A percentile compares a stretch with the other conserved stretches of the same genome.
phyloP scores from a whole-genome alignment of 2,329 filamentous ascomycete species.

The Epichloe festucae region DNA sequence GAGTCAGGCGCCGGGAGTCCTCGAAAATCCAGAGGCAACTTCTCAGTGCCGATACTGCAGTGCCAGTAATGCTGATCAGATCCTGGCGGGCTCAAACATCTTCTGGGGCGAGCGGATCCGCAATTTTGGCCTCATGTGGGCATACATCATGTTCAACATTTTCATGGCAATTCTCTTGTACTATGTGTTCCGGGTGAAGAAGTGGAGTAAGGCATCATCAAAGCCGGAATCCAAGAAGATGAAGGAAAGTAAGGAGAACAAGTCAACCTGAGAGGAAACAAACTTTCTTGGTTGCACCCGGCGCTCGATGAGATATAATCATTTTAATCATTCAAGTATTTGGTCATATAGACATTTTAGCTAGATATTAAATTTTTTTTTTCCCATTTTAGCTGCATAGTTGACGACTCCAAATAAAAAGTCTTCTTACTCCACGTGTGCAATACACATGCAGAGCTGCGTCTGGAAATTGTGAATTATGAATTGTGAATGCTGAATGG shows the following conservation, averaged over 20 bases:
- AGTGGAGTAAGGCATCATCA: slow-evolving; percentile 13
- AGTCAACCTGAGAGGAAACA: neutral
- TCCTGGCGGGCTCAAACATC: slow-evolving; percentile 31
- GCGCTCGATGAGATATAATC: neutral
- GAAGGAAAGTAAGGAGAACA: neutral
- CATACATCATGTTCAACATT: slow-evolving; percentile 52
- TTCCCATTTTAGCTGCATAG: no score
- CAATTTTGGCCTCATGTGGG: slow-evolving; percentile 60
- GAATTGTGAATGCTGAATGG: no score
- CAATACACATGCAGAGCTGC: no score
- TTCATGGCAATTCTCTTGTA: slow-evolving; percentile 45
- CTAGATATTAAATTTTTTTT: no score
- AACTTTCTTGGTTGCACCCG: no score
- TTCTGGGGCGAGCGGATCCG: slow-evolving; percentile 46
- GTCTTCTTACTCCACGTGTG: no score
- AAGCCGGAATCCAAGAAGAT: neutral
- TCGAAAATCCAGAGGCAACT: slow-evolving; percentile 48
- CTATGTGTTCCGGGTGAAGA: slow-evolving; percentile 45
- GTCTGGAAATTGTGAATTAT: no score
- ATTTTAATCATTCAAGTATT: no score
- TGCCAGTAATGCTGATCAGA: slow-evolving; percentile 50
- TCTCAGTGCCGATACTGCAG: slow-evolving; percentile 53
- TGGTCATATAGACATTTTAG: no score
- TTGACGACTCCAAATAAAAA: no score
- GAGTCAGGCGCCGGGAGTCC: slow-evolving; percentile 33